Conservation (phyloP, 2,329 filamentous ascomycete species). For the Pseudogymnoascus destructans region DNA sequence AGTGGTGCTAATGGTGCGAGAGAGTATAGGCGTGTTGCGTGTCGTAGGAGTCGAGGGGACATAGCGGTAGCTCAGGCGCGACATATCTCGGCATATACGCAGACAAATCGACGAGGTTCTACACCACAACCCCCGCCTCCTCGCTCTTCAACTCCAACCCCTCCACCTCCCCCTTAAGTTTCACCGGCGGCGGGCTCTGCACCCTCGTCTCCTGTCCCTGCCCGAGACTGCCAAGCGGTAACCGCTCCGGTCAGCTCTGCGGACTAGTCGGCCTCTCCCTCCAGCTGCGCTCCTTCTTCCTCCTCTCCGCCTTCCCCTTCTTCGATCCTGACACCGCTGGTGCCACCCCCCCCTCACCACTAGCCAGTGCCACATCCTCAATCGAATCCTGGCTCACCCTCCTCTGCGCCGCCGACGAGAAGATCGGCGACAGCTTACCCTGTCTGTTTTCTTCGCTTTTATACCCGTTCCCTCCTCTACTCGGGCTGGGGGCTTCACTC, state of each 20-base stretch:
- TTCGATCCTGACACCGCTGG: not conserved
- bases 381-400: slow-evolving; percentile 1
- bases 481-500: not conserved
- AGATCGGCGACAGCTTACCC: slow-evolving; percentile 1
- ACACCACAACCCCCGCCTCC: not conserved
- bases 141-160: not conserved
- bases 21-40: not conserved
- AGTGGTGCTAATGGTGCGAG: no score
- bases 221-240: not conserved
- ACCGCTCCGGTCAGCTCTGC: not conserved
- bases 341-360: not conserved
- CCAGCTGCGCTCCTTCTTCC: not conserved
- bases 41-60: not conserved
- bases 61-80: not conserved
- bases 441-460: not conserved
- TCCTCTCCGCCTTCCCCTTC: not conserved
- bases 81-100: not conserved
- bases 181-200: not conserved
- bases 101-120: not conserved
- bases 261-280: not conserved
- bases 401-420: not conserved
- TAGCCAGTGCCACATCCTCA: not conserved
- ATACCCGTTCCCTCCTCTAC: not conserved
- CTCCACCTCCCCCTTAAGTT: not conserved
- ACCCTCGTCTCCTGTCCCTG: not conserved